Evolutionary conservation across 768 basidiomycete species (phyloP), one percentile per base, ranked within the genome.

Genomic region (Tremella mesenterica): DNA sequence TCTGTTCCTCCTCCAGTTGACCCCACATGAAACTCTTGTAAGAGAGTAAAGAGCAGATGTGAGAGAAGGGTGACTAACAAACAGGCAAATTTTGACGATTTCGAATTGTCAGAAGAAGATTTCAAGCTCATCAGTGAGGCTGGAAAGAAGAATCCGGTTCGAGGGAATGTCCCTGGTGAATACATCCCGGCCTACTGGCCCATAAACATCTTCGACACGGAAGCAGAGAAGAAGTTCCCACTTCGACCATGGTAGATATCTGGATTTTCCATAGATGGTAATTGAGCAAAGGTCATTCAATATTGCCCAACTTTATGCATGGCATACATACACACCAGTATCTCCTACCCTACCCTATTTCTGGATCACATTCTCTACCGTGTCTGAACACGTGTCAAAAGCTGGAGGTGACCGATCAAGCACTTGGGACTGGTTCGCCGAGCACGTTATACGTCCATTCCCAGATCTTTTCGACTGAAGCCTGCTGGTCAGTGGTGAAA

Each of bases 81-180:
- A 4, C 25, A 63, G 48, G 83, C 82, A 56, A 88, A 90, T 77
- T 86, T 87, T 76, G 70, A 85, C 75, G 83, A 88, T 65, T 78
- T 88, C 48, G 77, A 79, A 63, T 75, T 89, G 49, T 78, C 76
- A 66, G 65, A 81, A 60, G 83, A 81, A 50, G 85, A 87, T 65
- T 85, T 81, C 59, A 78, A 85, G 56, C 78, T 74, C 63, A 74
- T 87, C 58, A 73, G 71, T 12, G 73, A 75, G 12, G 71, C 85
- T 39, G 83, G 81, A 0, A 69, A 76, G 48, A 74, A 73, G 46
- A 79, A 79, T 54, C 74, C 75, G 31, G 77, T 51, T 67, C 80
- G 81, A 41, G 83, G 78, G 76, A 88, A 87, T 72, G 81, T 79
- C 51, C 86, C 86, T 0, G 74, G 73, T 64, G 77, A 74, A 12